Evolutionary conservation across 2,329 filamentous ascomycete genomes (phyloP), one percentile per base, ranked within the genome.

Genomic region (Fusarium sp.): DNA sequence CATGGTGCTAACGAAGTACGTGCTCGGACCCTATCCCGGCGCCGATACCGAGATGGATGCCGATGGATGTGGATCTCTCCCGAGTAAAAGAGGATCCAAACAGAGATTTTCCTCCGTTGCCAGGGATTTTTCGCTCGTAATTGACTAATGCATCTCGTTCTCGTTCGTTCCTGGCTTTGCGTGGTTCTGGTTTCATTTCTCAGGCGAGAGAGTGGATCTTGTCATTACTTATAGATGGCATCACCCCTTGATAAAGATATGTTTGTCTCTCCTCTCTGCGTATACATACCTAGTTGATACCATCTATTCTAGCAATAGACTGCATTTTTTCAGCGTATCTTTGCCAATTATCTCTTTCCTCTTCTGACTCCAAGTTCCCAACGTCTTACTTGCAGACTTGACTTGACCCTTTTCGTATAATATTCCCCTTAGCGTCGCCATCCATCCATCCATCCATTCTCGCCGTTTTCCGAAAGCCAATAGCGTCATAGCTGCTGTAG

Each of bases 401-500:
- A 33, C 31, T 69, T 48, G 35, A 29, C 60, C 53, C 42, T 48
- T 57, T 54, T 36, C 46, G 58, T 67, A 29, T 23, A 51, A n/a
- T 31, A 15, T n/a, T 23, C 36, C 29, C 35, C 21, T 29, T 69
- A 69, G 66, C 66, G 66, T 63, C 49, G 52, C 61, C 48, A 70
- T 45, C 23, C n/a, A n/a, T n/a, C n/a, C n/a, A n/a, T n/a, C 43
- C n/a, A 43, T 33, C n/a, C 40, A 31, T 35, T 36, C 47, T 61
- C 47, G 39, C 42, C 17, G 33, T 58, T 43, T 45, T 21, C 59
- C 54, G 41, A 45, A 40, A 49, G 40, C 47, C 56, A 36, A 50
- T 58, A 72, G 64, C 71, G 71, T 73, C 71, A 73, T 73, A 71
- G 62, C 48, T 67, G 58, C 59, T 53, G 39, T 49, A 17, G 14